These are phyloP conservation scores for Cladophialophora immunda DNA, from an alignment of 2,329 filamentous ascomycete species.

Conservation along the genomic window DNA sequence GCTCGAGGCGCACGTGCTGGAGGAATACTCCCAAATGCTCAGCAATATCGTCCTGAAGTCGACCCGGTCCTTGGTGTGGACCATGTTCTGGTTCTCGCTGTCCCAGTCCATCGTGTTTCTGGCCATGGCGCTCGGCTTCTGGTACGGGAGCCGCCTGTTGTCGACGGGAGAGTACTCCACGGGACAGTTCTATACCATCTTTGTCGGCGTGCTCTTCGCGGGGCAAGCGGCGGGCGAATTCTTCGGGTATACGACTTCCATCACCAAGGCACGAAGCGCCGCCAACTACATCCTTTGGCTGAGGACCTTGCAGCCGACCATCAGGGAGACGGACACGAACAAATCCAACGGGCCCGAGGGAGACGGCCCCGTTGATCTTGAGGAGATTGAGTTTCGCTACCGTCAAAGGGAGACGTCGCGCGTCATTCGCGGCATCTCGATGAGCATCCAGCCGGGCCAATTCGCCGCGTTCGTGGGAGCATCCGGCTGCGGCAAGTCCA, in stretches of 20 bases:
- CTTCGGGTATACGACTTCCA: slow-evolving; percentile 50
- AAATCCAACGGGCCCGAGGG: slow-evolving; percentile 47
- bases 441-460: slow-evolving; percentile 56
- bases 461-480: slow-evolving; percentile 66
- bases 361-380: slow-evolving; percentile 54
- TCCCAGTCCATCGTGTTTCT: slow-evolving; percentile 46
- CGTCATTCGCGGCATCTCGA: slow-evolving; percentile 45
- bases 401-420: slow-evolving; percentile 41
- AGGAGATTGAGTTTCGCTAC: slow-evolving; percentile 54
- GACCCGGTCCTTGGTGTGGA: slow-evolving; percentile 40
- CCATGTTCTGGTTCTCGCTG: slow-evolving; percentile 44
- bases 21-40: slow-evolving; percentile 44
- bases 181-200: slow-evolving; percentile 55
- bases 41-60: slow-evolving; percentile 40
- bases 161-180: slow-evolving; percentile 55
- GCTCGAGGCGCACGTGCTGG: slow-evolving; percentile 54
- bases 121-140: slow-evolving; percentile 50
- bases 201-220: slow-evolving; percentile 53
- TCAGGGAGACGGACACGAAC: slow-evolving; percentile 55
- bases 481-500: slow-evolving; percentile 71
- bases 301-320: slow-evolving; percentile 51
- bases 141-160: slow-evolving; percentile 72
- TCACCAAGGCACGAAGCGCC: slow-evolving; percentile 61
- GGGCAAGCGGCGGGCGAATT: slow-evolving; percentile 44
- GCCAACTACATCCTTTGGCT: slow-evolving; percentile 64